Evolutionary conservation across 208 protist species (phyloP).

Genomic region (Trypanosoma conorhini): DNA sequence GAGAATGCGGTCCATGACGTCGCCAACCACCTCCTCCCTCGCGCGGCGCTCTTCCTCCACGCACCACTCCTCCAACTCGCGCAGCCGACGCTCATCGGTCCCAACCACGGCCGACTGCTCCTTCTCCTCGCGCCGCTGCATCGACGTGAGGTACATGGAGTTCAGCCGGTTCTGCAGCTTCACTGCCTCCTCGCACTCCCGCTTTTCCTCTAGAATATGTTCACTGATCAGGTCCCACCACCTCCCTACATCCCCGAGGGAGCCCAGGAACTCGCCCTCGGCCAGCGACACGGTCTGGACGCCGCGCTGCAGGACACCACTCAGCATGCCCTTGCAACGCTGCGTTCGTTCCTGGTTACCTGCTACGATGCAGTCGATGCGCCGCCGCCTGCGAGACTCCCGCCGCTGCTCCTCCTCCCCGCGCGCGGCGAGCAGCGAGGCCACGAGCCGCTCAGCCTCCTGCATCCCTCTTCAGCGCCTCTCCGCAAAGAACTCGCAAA

Average conservation of each 20-base stretch:
- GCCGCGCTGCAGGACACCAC: slow-evolving; percentile 31
- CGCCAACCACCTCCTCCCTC: slow-evolving; percentile 30
- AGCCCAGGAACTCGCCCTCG: slow-evolving; percentile 58
- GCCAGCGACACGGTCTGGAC: slow-evolving; percentile 29
- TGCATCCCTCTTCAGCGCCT: slow-evolving; percentile 26
- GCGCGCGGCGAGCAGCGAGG: slow-evolving; percentile 30
- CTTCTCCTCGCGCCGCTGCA: slow-evolving; percentile 41
- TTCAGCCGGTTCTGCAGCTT: slow-evolving; percentile 36
- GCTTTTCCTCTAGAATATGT: slow-evolving; percentile 57
- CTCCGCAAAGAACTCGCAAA: background rate
- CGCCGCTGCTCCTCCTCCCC: slow-evolving; percentile 41
- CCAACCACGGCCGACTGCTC: slow-evolving; percentile 48
- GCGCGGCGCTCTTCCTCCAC: slow-evolving; percentile 17
- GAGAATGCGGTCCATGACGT: slow-evolving; percentile 40
- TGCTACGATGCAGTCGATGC: slow-evolving; percentile 51
- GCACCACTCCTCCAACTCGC: slow-evolving; percentile 35
- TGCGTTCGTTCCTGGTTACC: slow-evolving; percentile 19
- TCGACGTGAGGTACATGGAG: slow-evolving; percentile 45
- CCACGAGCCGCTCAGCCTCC: slow-evolving; percentile 37
- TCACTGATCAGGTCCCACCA: slow-evolving; percentile 83
- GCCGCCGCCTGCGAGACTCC: slow-evolving; percentile 33
- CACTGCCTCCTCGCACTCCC: slow-evolving; percentile 49
- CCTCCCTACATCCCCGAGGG: slow-evolving; percentile 44
- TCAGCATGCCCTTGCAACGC: slow-evolving; percentile 24
- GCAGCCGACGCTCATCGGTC: slow-evolving; percentile 60